Base-by-base conservation (phyloP, 148 eudicot genomes). In the Persicaria maculosa region DNA sequence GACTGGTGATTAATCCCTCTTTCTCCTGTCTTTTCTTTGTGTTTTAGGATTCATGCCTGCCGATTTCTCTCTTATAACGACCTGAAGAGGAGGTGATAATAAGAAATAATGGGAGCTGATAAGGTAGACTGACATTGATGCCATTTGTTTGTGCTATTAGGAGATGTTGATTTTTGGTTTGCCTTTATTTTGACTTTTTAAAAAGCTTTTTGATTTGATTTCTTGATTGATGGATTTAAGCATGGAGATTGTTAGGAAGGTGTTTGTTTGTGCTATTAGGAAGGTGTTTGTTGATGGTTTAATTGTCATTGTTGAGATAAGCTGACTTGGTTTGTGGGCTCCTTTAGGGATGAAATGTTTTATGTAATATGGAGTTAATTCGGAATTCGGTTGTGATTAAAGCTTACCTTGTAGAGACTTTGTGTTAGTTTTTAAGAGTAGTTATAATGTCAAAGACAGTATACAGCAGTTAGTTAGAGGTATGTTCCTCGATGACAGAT, bases 1-100 rank as follows among this genome's bases (percentile, higher is more conserved):
- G 99, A 95, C 75, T 92, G 99, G 99, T 95, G 83, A 46, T 69
- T 25, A 52, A 1, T 10, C 57, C 1, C 40, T 31, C 40, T 31
- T 31, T 31, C 40, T 31, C 40, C 40, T 31, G 40, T 44, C 16
- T 48, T 76, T 65, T 71, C 47, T 15, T 44, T 65, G 40, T 31
- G 40, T 31, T 31, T 31, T 31, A 31, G 40, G 40, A 31, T 31
- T 31, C 40, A 2, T 31, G 40, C 40, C 40, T 31, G 40, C 40
- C 40, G 40, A 31, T 31, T 31, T 31, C 40, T 22, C 19, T 62
- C 43, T 62, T 22, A 62, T 4, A 7, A 20, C 0, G 1, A 62
- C 4, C 68, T 62, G 57, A 16, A 52, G 57, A 52, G 4, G n/a
- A 9, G 57, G n/a, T 52, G 4, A 52, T 52, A 4, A 52, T 52